Evolutionary conservation across 2,329 filamentous ascomycete genomes (phyloP).

Genomic region (Penicillium brevicompactum): DNA sequence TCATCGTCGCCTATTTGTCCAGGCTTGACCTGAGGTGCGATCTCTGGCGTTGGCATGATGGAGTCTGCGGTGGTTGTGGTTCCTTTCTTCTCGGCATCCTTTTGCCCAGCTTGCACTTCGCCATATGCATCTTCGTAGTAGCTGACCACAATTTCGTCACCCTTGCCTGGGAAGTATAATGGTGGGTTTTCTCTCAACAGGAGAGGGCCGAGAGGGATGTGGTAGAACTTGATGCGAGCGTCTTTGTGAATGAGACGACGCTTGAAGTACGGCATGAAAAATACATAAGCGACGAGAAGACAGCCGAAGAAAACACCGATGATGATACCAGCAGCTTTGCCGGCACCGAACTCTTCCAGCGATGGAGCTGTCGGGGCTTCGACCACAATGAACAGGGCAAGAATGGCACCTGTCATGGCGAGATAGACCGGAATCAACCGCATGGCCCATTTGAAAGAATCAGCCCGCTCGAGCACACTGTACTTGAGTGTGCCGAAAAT

Average conservation of each 20-base stretch:
- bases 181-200: conserved; percentile 42
- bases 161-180: conserved; percentile 45
- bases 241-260: conserved; percentile 30
- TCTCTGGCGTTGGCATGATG: conserved; percentile 7
- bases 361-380: conserved; percentile 28
- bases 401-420: conserved; percentile 51
- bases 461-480: conserved; percentile 51
- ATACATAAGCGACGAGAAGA: conserved; percentile 24
- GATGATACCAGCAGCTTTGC: conserved; percentile 28
- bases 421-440: conserved; percentile 54
- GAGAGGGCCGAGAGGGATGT: conserved; percentile 43
- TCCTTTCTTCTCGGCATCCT: conserved; percentile 2
- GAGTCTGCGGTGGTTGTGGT: conserved; percentile 8
- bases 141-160: conserved; percentile 39
- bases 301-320: conserved; percentile 31
- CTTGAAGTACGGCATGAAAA: conserved; percentile 32
- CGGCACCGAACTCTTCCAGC: conserved; percentile 27
- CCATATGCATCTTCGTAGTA: conserved; percentile 43
- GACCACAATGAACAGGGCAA: conserved; percentile 62
- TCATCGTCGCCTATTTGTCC: conserved; percentile 13
- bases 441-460: conserved; percentile 54
- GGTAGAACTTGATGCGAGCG: conserved; percentile 25
- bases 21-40: background rate
- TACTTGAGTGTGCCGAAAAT: conserved; percentile 56
- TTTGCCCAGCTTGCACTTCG: conserved; percentile 24